Evolutionary conservation across 2,329 filamentous ascomycete genomes (phyloP), one percentile per base, ranked within the genome.

Genomic region (Trichoderma sp.): DNA sequence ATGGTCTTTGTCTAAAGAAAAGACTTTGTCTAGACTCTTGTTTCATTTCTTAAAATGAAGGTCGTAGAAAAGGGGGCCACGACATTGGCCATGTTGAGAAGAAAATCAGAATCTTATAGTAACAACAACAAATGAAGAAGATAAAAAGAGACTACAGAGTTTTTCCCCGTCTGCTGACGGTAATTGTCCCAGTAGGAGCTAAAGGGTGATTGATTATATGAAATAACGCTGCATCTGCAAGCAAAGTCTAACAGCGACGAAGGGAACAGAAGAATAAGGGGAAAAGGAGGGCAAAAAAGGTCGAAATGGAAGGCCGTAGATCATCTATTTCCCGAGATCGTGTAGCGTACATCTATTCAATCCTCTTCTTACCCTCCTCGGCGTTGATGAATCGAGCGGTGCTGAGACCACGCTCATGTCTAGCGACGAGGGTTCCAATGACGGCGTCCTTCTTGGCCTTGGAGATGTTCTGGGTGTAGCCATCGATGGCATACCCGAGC

Each of bases 311-410:
- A 68, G 35, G 16, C 41, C 33, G 9, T 7, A n/a, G 18, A 63
- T 41, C 16, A n/a, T 59, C 12, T 29, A 24, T 63, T n/a, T 33
- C n/a, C 63, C 71, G 50, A 41, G 67, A 18, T 24, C 68, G 18
- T 31, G 12, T 11, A 33, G n/a, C 12, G 33, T n/a, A 53, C 29
- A 29, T 80, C 79, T 90, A 95, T 83, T 99, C 97, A 81, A 97
- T 97, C 83, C 97, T 94, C 90, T 98, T 99, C 90, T 99, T 99
- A 71, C 97, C 97, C 85, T 99, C 97, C 84, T 99, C 97, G 73
- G 97, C 91, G 79, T 93, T 97, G 38, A 94, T 89, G 79, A 97
- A 92, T 77, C 94, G 89, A 60, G 93, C 93, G 78, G 94, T 94
- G 85, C 95, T 98, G 77, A 94, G 90, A 3, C 95, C 95, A 18